Evolutionary conservation across 768 basidiomycete species (phyloP), one percentile per base, ranked within the genome.

Genomic region (Termitomyces sp.): DNA sequence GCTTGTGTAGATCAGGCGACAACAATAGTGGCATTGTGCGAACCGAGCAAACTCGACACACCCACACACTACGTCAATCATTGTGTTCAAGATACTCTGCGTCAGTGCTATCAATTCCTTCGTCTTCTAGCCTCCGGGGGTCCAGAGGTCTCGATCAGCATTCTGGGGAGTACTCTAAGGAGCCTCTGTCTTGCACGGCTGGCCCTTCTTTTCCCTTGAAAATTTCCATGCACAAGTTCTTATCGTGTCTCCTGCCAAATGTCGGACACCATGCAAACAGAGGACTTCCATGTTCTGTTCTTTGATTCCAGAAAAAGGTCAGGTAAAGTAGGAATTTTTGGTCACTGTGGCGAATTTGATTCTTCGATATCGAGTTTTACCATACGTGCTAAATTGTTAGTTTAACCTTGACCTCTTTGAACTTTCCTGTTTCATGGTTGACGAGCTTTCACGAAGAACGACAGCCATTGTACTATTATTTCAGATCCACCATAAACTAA

Each of bases 321-420:
- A 52, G 35, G 51, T 57, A 57, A 54, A 50, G 35, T 1, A 20
- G 28, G 28, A 6, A 20, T 28, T 35, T 55, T 52, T 61, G 40
- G 56, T 52, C 53, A 44, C 53, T 44, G 46, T 45, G 51, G 51
- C 52, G 38, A 38, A 40, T 40, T n/a, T 52, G 35, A 59, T 43
- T 44, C 42, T 40, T 33, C 48, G 47, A 54, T 50, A 57, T 59
- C 54, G 50, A 43, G 28, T 36, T 47, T 54, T 49, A 28, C 38
- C 35, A 43, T 54, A 48, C 44, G 49, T 9, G 22, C n/a, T 24
- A 18, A 18, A 24, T 7, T 4, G 28, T n/a, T 18, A 16, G 12
- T 1, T 20, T 4, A 8, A 14, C 32, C 48, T 20, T 24, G 36
- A 52, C 16, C 13, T 26, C 13, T 20, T 53, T 38, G 7, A 28